phyloP scores from a whole-genome alignment of 2,329 filamentous ascomycete genomes.

The Exophiala viscosa region DNA sequence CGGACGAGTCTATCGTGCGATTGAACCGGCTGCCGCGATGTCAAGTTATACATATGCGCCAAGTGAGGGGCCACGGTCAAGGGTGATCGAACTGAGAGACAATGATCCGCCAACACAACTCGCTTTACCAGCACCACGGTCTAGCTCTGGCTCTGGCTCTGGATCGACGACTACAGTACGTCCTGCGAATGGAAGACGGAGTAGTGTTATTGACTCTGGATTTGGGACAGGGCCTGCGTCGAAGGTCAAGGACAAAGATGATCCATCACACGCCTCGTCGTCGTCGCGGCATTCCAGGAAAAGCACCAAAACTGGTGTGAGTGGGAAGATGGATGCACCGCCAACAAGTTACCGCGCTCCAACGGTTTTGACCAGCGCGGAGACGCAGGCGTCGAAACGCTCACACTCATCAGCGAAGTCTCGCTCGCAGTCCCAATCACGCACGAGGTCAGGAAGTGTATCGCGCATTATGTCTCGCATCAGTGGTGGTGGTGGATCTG shows the following conservation, averaged over 20 bases:
- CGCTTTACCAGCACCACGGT: neutral
- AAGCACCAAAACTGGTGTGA: constrained; percentile 2
- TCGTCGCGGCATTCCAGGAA: constrained; percentile 10
- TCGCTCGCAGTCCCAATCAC: constrained; percentile 12
- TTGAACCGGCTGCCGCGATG: constrained; percentile 17
- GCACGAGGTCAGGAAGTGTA: constrained; percentile 1
- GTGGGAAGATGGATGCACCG: constrained; percentile 13
- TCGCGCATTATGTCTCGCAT: neutral
- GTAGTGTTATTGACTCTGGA: constrained; percentile 19
- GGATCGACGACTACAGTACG: constrained; percentile 13
- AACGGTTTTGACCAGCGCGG: constrained; percentile 22
- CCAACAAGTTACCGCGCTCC: constrained; percentile 25
- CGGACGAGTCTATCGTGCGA: constrained; percentile 13
- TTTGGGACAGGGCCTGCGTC: constrained; percentile 12
- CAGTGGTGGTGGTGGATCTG: neutral
- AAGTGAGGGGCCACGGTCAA: constrained; percentile 6
- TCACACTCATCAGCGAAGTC: neutral
- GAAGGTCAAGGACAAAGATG: constrained; percentile 3
- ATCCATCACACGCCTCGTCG: constrained; percentile 6
- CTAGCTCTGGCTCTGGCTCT: constrained; percentile 5
- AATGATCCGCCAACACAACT: constrained; percentile 15
- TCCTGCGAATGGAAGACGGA: constrained; percentile 10
- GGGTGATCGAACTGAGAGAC: constrained; percentile 26
- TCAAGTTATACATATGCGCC: constrained; percentile 8
- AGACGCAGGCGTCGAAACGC: constrained; percentile 6